Evolutionary conservation across 192 early-diverging fungal genomes (phyloP).

Genomic region (Gryganskiella cystojenkinii): DNA sequence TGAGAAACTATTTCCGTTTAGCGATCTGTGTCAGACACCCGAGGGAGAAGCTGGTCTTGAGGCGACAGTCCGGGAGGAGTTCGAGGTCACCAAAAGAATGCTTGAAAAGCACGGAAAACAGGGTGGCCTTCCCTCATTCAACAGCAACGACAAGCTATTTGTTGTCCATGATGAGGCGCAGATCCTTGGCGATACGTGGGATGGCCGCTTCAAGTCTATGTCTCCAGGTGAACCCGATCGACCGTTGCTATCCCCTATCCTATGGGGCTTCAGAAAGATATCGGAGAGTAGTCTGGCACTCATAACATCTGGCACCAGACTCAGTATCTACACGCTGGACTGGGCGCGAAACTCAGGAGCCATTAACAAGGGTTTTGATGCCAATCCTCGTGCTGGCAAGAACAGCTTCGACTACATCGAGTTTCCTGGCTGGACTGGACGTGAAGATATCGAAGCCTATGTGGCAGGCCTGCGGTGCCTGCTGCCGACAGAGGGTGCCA

Average conservation of each 20-base stretch:
- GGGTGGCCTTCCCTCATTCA: slow-evolving; percentile 7
- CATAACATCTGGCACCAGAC: slow-evolving; percentile 7
- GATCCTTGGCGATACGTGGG: slow-evolving; percentile 21
- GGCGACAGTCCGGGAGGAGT: not conserved
- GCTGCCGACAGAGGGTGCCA: not conserved
- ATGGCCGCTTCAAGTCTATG: not conserved
- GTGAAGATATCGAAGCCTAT: not conserved
- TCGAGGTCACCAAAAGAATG: not conserved
- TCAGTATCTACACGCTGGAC: slow-evolving; percentile 8
- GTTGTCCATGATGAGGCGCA: slow-evolving; percentile 27
- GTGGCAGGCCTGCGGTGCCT: not conserved
- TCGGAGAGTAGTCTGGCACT: not conserved
- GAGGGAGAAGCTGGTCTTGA: not conserved
- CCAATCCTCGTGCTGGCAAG: not conserved
- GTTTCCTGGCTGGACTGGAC: slow-evolving; percentile 4
- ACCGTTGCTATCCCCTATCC: slow-evolving; percentile 12
- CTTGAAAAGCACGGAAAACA: not conserved
- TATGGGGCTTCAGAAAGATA: slow-evolving; percentile 7
- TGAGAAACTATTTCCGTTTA: not conserved
- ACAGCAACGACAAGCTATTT: not conserved
- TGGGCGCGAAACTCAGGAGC: slow-evolving; percentile 5
- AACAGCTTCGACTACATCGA: not conserved
- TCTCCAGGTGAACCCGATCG: not conserved
- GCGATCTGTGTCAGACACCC: not conserved
- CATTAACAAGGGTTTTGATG: not conserved